These are phyloP conservation scores for Zangia roseola DNA, from an alignment of 768 basidiomycete species.

Conservation along the genomic window DNA sequence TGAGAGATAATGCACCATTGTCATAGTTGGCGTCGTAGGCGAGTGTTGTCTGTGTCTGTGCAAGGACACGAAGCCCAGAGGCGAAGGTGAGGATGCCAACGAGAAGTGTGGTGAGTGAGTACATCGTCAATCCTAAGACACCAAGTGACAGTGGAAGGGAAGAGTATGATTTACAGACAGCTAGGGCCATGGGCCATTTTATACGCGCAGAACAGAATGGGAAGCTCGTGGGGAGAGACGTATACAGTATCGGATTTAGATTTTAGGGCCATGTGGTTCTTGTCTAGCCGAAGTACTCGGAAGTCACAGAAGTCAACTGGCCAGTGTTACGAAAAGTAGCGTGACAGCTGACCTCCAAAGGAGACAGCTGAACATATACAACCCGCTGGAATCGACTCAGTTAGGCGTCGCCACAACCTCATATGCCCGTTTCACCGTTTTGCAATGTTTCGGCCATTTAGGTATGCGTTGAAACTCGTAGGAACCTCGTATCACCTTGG, in stretches of 20 bases:
- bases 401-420: neutral
- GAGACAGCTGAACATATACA: too few relatives aligned
- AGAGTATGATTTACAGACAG: neutral
- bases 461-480: too few relatives aligned
- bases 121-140: constrained; percentile 23
- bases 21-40: constrained; percentile 40
- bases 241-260: neutral
- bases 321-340: constrained; percentile 1
- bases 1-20: constrained; percentile 25
- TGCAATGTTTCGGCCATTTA: too few relatives aligned
- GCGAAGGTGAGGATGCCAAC: constrained; percentile 10
- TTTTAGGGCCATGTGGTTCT: neutral
- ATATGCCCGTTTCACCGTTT: too few relatives aligned
- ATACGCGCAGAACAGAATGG: constrained; percentile 7
- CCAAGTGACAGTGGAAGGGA: neutral
- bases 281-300: neutral
- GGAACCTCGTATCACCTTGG: too few relatives aligned
- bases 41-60: constrained; percentile 28
- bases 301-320: neutral
- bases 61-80: constrained; percentile 17
- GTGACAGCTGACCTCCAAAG: neutral
- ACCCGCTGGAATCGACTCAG: neutral
- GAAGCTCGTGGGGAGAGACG: neutral
- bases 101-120: constrained; percentile 16
- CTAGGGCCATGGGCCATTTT: constrained; percentile 11